Percentiles rank a stretch among this genome's conserved stretches.
Evolutionary conservation across 345 rosid genomes (phyloP).

Genomic region (Rhizophora mangle): DNA sequence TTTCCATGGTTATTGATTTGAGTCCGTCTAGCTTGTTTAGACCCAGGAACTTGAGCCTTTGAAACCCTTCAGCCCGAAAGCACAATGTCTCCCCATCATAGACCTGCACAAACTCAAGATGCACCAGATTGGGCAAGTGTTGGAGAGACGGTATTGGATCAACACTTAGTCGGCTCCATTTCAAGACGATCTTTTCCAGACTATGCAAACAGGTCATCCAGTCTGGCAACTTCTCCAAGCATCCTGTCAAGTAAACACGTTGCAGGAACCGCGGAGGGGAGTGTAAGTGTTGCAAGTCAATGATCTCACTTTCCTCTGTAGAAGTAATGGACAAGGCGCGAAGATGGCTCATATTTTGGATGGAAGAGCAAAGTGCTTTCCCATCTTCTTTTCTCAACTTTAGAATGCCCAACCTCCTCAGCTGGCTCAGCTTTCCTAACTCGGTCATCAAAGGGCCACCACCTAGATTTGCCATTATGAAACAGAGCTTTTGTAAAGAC

Average conservation of each 20-base stretch:
- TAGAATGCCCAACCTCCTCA: constrained; percentile 19
- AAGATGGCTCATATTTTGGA: constrained; percentile 16
- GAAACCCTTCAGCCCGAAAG: constrained; percentile 6
- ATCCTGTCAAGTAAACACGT: constrained; percentile 12
- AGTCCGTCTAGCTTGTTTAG: constrained; percentile 18
- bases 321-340: constrained; percentile 33
- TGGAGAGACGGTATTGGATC: constrained; percentile 7
- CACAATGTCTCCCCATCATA: constrained; percentile 7
- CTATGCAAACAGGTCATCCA: constrained; percentile 9
- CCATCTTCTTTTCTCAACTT: constrained; percentile 21
- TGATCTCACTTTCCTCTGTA: constrained; percentile 23
- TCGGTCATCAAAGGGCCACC: neutral
- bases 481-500: constrained; percentile 13
- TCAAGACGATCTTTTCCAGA: constrained; percentile 6
- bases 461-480: constrained; percentile 10
- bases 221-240: constrained; percentile 9
- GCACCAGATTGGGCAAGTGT: constrained; percentile 14
- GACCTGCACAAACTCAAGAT: constrained; percentile 9
- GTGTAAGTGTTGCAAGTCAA: constrained; percentile 28
- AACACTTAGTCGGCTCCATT: constrained; percentile 4
- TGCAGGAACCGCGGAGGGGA: constrained; percentile 25
- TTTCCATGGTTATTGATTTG: constrained; percentile 1
- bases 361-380: constrained; percentile 15
- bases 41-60: constrained; percentile 9
- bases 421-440: constrained; percentile 8